These are phyloP conservation scores for Debaryomyces fabryi DNA, from an alignment of 1,139 yeast species.

Conservation along the genomic window DNA sequence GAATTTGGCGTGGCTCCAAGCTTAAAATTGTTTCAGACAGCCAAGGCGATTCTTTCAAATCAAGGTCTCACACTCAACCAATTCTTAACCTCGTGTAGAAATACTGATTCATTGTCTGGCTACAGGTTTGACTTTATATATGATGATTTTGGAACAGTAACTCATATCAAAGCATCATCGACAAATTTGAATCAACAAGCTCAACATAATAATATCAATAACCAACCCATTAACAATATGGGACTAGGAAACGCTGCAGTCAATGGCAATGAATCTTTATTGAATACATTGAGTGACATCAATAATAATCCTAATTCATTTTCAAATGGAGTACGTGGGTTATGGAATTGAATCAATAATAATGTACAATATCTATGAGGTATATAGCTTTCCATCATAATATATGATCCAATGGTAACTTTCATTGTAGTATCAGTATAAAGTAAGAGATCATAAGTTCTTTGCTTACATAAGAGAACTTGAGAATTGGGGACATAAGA, in stretches of 20 bases:
- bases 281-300: constrained; percentile 15
- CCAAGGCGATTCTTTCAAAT: constrained; percentile 30
- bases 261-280: constrained; percentile 9
- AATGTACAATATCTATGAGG: background rate
- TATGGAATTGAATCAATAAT: constrained; percentile 18
- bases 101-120: constrained; percentile 19
- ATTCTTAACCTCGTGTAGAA: constrained; percentile 42
- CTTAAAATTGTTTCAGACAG: constrained; percentile 35
- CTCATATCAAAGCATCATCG: constrained; percentile 39
- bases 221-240: constrained; percentile 3
- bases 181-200: constrained; percentile 7
- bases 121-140: constrained; percentile 47
- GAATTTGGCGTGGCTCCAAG: constrained; percentile 45
- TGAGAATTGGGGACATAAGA: background rate
- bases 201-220: constrained; percentile 10
- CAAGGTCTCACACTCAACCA: constrained; percentile 41
- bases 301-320: constrained; percentile 8
- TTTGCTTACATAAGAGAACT: background rate
- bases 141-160: constrained; percentile 52
- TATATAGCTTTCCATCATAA: constrained; percentile 2
- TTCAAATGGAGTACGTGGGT: constrained; percentile 16
- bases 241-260: constrained; percentile 1
- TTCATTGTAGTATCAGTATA: background rate
- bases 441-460: background rate
- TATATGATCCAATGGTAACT: background rate